These are phyloP conservation scores for Colletotrichum liriopes DNA, from an alignment of 2,329 filamentous ascomycete genomes.

Conservation along the genomic window DNA sequence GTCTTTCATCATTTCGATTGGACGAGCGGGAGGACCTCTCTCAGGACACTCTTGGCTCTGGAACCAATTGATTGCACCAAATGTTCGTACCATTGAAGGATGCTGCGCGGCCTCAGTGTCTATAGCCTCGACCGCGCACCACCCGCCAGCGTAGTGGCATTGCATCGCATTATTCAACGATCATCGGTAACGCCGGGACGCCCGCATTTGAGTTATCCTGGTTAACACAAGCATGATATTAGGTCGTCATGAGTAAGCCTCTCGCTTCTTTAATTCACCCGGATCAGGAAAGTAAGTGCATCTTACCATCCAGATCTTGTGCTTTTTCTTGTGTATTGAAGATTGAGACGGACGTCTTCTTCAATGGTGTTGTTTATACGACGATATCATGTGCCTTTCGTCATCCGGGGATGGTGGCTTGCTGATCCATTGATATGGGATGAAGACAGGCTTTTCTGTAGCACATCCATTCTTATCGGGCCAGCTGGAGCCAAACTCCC, in stretches of 20 bases:
- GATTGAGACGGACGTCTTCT: slow-evolving; percentile 48
- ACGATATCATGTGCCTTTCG: slow-evolving; percentile 52
- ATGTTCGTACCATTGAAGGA: slow-evolving; percentile 38
- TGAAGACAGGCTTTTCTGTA: slow-evolving; percentile 51
- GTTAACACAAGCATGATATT: no score
- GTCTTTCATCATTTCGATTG: slow-evolving; percentile 31
- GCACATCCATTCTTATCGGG: not conserved
- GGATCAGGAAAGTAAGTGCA: no score
- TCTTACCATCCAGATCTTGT: slow-evolving; percentile 49
- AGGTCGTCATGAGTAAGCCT: no score
- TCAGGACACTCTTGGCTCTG: slow-evolving; percentile 6
- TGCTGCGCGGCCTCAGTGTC: no score
- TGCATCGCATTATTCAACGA: no score
- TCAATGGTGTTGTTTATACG: slow-evolving; percentile 51
- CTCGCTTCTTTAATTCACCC: not conserved
- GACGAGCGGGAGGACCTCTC: slow-evolving; percentile 28
- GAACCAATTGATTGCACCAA: not conserved
- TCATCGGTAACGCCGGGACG: no score
- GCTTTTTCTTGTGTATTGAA: slow-evolving; percentile 44
- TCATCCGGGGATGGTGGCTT: slow-evolving; percentile 49
- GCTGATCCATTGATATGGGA: slow-evolving; percentile 55
- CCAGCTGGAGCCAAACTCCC: slow-evolving; percentile 20
- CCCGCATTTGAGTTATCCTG: no score
- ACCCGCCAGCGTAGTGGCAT: no score
- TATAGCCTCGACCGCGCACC: no score